Percentiles rank a stretch among this genome's conserved stretches.
Evolutionary conservation across 1,284 basidiomycete genomes (phyloP).

Genomic region (Ceratobasidium sp.): DNA sequence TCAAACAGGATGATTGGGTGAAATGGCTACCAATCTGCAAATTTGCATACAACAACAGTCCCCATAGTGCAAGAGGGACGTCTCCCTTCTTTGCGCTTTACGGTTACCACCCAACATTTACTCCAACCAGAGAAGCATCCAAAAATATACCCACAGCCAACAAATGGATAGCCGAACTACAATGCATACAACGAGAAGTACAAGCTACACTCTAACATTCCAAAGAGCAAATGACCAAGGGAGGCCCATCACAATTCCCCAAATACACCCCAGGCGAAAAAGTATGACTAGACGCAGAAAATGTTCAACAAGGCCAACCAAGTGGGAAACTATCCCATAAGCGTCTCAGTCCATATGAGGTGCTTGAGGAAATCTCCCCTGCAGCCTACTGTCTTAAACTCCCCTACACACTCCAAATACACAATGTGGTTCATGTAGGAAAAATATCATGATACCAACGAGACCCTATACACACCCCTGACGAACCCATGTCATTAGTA

Average conservation of each 20-base stretch:
- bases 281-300: constrained; percentile 53
- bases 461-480: constrained; percentile 34
- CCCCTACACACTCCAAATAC: constrained; percentile 55
- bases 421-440: constrained; percentile 58
- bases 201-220: not conserved
- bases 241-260: not conserved
- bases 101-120: constrained; percentile 56
- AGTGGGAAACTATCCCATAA: constrained; percentile 56
- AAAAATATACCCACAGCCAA: not conserved
- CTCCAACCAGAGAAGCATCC: too few species aligned
- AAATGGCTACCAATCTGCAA: constrained; percentile 48
- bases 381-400: constrained; percentile 56
- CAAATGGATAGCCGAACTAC: not conserved
- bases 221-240: not conserved
- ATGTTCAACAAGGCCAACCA: constrained; percentile 55
- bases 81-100: constrained; percentile 61
- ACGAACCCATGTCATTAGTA: not conserved
- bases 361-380: constrained; percentile 53
- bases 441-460: constrained; percentile 50
- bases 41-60: constrained; percentile 49
- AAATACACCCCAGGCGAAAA: not conserved
- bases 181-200: not conserved
- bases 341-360: constrained; percentile 57
- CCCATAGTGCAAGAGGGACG: constrained; percentile 38
- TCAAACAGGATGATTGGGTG: constrained; percentile 47